Base-by-base conservation (phyloP, 495 filamentous ascomycete genomes). In the Penicillium verhagenii region DNA sequence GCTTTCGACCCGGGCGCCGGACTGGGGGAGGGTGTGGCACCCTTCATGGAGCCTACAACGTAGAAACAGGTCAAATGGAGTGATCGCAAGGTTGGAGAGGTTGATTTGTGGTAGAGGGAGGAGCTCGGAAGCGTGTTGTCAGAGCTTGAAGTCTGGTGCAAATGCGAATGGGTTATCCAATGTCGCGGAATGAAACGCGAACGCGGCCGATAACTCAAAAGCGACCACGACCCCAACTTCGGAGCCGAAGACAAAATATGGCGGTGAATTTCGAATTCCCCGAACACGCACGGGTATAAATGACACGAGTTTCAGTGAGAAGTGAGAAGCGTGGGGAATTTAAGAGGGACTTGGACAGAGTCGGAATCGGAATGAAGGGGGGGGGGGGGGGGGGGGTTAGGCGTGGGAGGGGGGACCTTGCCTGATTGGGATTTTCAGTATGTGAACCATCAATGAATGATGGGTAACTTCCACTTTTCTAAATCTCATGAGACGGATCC, bases 11-110 rank as follows among this genome's bases (percentile, higher is more conserved):
- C 64, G 47, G 69, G 68, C 29, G 57, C 69, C 18, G 72, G 71
- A 45, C 69, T 75, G 25, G 72, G 70, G 18, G 74, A 76, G 14
- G 74, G 72, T 8, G 74, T 74, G 19, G 62, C 66, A 1, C 57
- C 56, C 47, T 71, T 71, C 72, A 74, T 74, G 16, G 56, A 7
- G 47, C 25, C 31, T 11, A 23, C n/a, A 6, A 20, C 20, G 8
- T 33, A 23, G 25, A 8, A 50, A 38, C 8, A 9, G 2, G 11
- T 16, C 31, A 20, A 18, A 39, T 16, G 11, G 35, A 8, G 1
- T 8, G 16, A 16, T 35, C 11, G 29, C 23, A 25, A 23, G 14
- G 13, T 23, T 4, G 14, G 6, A 5, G 11, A 37, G 31, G 31
- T 20, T 33, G 16, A 7, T 9, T 25, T 9, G 7, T 0, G 16